These are phyloP conservation scores for Austroboletus eburneus DNA, from an alignment of 768 basidiomycete species.

Conservation along the genomic window DNA sequence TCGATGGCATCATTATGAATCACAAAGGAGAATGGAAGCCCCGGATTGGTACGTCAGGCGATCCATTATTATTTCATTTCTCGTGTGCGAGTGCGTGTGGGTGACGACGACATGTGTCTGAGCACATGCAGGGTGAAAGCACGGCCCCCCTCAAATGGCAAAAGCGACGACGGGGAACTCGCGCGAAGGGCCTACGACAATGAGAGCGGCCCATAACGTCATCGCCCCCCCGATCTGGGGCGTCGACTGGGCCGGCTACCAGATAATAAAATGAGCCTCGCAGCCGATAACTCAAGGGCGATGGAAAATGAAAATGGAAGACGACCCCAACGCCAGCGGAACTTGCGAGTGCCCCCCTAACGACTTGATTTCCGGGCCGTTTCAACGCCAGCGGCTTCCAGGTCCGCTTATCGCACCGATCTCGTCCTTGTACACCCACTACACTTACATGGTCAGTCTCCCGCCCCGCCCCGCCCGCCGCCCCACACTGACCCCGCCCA, in stretches of 20 bases:
- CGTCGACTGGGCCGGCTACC: too few species aligned
- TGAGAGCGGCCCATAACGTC: too few species aligned
- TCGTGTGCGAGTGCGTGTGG: not conserved
- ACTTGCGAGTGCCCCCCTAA: not conserved
- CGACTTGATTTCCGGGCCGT: not conserved
- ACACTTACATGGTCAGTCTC: constrained; percentile 24
- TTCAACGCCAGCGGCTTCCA: not conserved
- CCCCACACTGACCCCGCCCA: constrained; percentile 1
- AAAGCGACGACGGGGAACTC: constrained; percentile 22
- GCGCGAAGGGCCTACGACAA: too few species aligned
- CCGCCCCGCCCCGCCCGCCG: not conserved
- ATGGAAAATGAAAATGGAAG: not conserved
- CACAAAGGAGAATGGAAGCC: constrained; percentile 22
- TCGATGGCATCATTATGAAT: constrained; percentile 18
- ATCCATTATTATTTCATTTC: constrained; percentile 26
- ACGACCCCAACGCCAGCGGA: not conserved
- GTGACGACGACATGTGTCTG: constrained; percentile 18
- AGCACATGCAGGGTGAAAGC: constrained; percentile 12
- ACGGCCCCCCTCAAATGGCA: constrained; percentile 13
- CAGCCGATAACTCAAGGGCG: too few species aligned
- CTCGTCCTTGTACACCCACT: not conserved
- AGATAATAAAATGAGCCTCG: too few species aligned
- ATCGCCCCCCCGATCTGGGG: too few species aligned
- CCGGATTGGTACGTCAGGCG: constrained; percentile 8
- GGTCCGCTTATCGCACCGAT: not conserved